phyloP scores from a whole-genome alignment of 441 rosid genomes.

The Rhodomyrtus psidioides region DNA sequence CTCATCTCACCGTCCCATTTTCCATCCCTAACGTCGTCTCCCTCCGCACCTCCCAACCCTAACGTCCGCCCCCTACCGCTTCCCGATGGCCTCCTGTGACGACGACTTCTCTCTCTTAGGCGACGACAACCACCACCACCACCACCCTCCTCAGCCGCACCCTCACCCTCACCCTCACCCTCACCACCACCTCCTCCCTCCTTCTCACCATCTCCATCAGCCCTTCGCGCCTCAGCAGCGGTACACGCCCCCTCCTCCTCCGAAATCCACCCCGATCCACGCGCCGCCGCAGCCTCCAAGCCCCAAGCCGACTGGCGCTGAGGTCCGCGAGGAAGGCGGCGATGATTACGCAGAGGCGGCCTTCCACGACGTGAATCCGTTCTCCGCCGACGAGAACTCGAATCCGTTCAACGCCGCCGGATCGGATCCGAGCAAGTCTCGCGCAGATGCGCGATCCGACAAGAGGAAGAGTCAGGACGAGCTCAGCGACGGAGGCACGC shows the following conservation, averaged over 20 bases:
- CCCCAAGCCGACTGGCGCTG: constrained; percentile 7
- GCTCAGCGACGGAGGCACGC: constrained; percentile 20
- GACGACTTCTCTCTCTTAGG: constrained; percentile 16
- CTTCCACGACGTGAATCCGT: constrained; percentile 14
- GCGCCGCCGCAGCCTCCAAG: constrained; percentile 4
- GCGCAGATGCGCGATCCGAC: constrained; percentile 1
- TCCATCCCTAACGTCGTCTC: constrained; percentile 19
- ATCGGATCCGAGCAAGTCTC: constrained; percentile 5
- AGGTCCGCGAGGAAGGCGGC: not conserved
- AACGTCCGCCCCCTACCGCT: constrained; percentile 3
- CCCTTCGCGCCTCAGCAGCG: constrained; percentile 3
- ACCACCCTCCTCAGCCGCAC: not conserved
- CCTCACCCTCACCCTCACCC: not conserved
- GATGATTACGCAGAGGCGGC: constrained; percentile 8
- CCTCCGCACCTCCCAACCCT: constrained; percentile 7
- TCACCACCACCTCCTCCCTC: not conserved
- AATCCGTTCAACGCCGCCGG: constrained; percentile 9
- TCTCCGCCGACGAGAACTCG: constrained; percentile 9
- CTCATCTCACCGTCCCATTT: not conserved
- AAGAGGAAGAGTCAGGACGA: constrained; percentile 15
- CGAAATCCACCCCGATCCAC: constrained; percentile 4
- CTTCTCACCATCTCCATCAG: constrained; percentile 6
- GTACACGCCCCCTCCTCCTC: not conserved
- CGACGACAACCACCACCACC: constrained; percentile 10
- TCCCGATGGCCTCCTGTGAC: constrained; percentile 21